phyloP scores from a whole-genome alignment of 2,329 filamentous ascomycete genomes.

The Botrytis porri region DNA sequence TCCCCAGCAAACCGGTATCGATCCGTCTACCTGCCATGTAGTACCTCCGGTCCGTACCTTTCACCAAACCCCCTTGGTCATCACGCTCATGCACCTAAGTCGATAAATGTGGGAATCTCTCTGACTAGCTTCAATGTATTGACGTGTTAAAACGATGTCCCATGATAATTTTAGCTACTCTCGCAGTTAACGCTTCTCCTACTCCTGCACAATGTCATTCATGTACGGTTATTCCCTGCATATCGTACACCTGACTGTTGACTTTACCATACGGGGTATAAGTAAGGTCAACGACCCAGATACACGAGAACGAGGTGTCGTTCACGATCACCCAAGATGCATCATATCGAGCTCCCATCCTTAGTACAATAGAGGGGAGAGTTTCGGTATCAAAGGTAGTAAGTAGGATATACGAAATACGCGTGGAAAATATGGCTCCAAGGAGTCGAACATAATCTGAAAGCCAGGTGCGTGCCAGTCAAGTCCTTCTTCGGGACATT shows the following conservation, averaged over 20 bases:
- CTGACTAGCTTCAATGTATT: not conserved
- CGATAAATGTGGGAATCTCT: not conserved
- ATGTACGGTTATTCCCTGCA: slow-evolving; percentile 5
- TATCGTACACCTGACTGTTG: not conserved
- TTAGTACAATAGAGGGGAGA: not conserved
- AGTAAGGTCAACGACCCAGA: not conserved
- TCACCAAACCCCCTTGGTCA: not conserved
- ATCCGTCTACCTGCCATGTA: not conserved
- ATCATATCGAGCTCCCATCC: not conserved
- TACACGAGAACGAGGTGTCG: not conserved
- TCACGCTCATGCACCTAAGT: slow-evolving; percentile 3
- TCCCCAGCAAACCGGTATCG: not conserved
- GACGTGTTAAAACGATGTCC: not conserved
- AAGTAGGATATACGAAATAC: not conserved
- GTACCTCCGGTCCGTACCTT: not conserved
- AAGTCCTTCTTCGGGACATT: not conserved
- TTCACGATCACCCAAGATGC: not conserved
- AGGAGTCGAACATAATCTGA: not conserved
- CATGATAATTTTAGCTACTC: slow-evolving; percentile 9
- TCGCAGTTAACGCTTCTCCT: not conserved
- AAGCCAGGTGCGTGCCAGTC: not conserved
- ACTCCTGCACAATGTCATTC: not conserved
- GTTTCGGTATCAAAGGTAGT: not conserved
- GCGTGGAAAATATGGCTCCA: not conserved
- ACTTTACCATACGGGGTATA: not conserved